These are phyloP conservation scores for Trichoderma erinaceum DNA, from an alignment of 495 filamentous ascomycete species.

Conservation along the genomic window DNA sequence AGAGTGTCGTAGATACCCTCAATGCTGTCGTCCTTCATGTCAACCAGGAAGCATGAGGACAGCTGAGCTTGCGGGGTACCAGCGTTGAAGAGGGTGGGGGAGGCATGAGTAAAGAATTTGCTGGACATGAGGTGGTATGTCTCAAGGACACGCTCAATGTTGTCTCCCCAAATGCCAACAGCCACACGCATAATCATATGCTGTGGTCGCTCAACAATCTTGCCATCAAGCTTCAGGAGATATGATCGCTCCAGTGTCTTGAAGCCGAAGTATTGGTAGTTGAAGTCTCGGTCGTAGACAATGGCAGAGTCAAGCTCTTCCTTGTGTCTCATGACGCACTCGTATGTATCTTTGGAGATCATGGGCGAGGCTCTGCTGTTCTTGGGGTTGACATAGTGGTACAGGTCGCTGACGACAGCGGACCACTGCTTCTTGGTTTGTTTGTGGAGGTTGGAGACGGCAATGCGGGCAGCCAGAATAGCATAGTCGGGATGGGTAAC, in stretches of 20 bases:
- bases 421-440: slow-evolving; percentile 99
- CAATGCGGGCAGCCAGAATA: slow-evolving; percentile 96
- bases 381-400: slow-evolving; percentile 94
- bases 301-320: slow-evolving; percentile 97
- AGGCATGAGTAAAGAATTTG: slow-evolving; percentile 97
- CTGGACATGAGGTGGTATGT: slow-evolving; percentile 97
- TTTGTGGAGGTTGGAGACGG: slow-evolving; percentile 98
- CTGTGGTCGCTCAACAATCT: slow-evolving; percentile 92
- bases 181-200: slow-evolving; percentile 99
- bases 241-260: slow-evolving; percentile 98
- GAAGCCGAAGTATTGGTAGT: slow-evolving; percentile 99
- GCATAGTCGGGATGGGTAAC: slow-evolving; percentile 98
- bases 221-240: slow-evolving; percentile 83
- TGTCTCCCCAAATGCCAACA: slow-evolving; percentile 90
- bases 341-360: slow-evolving; percentile 84
- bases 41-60: slow-evolving; percentile 94
- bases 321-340: slow-evolving; percentile 87
- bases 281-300: slow-evolving; percentile 98
- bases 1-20: slow-evolving; percentile 98
- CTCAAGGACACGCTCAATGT: slow-evolving; percentile 90
- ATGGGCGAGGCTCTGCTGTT: slow-evolving; percentile 79
- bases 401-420: slow-evolving; percentile 83
- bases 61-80: slow-evolving; percentile 90
- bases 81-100: slow-evolving; percentile 95
- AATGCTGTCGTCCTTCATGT: slow-evolving; percentile 98